These are phyloP conservation scores for Alternaria dauci DNA, from an alignment of 2,329 filamentous ascomycete genomes.

Conservation along the genomic window DNA sequence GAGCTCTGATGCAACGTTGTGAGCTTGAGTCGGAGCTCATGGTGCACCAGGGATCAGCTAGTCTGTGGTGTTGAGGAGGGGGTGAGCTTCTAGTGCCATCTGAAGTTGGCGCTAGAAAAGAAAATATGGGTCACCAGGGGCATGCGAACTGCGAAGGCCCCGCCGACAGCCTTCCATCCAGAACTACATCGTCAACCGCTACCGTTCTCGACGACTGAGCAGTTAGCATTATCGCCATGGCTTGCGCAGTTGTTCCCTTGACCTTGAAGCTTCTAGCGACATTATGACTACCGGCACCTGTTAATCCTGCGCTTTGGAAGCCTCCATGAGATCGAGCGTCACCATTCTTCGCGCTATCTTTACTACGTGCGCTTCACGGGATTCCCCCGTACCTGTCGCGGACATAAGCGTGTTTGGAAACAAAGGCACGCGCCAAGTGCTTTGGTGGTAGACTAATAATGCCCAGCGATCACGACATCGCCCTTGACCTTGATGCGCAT, in stretches of 20 bases:
- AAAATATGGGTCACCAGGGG: not conserved
- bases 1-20: not conserved
- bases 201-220: not conserved
- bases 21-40: not conserved
- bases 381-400: not conserved
- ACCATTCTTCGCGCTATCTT: not conserved
- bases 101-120: not conserved
- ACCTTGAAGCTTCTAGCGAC: not conserved
- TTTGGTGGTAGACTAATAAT: slow-evolving; percentile 24
- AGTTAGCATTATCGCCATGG: not conserved
- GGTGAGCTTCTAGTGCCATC: not conserved
- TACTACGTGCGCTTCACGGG: not conserved
- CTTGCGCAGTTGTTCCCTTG: not conserved
- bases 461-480: slow-evolving; percentile 42
- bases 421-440: slow-evolving; percentile 12
- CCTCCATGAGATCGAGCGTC: not conserved
- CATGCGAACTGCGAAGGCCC: not conserved
- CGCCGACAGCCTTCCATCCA: not conserved
- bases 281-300: not conserved
- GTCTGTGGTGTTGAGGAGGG: not conserved
- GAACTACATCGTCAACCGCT: not conserved
- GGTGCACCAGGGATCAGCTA: not conserved
- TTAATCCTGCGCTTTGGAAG: not conserved
- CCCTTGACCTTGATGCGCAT: slow-evolving; percentile 21
- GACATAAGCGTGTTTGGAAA: not conserved